Evolutionary conservation across 2,329 filamentous ascomycete species (phyloP).

Genomic region (Verticillium zaregamsianum): DNA sequence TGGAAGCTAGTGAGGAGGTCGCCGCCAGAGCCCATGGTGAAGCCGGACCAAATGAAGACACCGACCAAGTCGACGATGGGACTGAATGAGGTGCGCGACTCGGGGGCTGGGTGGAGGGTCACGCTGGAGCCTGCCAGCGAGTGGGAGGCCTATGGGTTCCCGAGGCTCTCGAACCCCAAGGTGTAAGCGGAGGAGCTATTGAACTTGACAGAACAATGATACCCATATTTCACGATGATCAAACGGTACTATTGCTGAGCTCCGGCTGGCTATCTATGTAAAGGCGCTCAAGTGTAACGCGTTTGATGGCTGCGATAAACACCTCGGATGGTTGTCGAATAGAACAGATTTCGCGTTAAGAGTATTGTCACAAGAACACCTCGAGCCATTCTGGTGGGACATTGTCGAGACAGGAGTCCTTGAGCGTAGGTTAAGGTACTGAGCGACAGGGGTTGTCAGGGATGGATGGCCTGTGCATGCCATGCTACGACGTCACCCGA

Average conservation of each 20-base stretch:
- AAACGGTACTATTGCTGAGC: too few relatives aligned
- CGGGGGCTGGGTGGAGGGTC: conserved; percentile 34
- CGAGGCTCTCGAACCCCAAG: neutral
- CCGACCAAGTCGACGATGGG: conserved; percentile 22
- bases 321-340: too few relatives aligned
- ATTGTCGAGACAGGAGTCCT: too few relatives aligned
- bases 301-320: too few relatives aligned
- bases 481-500: neutral
- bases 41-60: conserved; percentile 22
- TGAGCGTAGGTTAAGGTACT: neutral
- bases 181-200: neutral
- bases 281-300: too few relatives aligned
- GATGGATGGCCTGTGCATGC: neutral
- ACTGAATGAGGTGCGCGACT: conserved; percentile 31
- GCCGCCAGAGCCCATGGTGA: conserved; percentile 29
- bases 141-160: conserved; percentile 30
- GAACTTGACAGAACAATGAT: neutral
- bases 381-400: too few relatives aligned
- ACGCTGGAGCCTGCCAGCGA: conserved; percentile 31
- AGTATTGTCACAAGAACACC: too few relatives aligned
- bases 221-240: neutral
- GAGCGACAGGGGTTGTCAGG: neutral
- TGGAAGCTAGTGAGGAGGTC: conserved; percentile 39
- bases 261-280: too few relatives aligned
- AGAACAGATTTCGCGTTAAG: too few relatives aligned